Conservation (phyloP, 495 filamentous ascomycete species). For the Xylaria palmicola region DNA sequence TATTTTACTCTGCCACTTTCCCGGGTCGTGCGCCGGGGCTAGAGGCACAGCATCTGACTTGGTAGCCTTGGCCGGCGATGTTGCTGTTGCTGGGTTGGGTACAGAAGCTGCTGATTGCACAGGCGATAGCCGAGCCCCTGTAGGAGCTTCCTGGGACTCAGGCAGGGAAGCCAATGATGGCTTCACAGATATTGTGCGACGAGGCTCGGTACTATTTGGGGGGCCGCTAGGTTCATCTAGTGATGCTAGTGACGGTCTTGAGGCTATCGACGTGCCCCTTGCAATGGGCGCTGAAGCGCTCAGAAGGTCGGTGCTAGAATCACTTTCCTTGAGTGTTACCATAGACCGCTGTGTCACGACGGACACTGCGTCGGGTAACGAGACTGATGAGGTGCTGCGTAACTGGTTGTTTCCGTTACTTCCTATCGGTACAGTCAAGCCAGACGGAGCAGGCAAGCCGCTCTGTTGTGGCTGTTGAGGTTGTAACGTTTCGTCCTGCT, state of each 20-base stretch:
- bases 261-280: constrained; percentile 22
- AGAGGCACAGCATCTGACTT: constrained; percentile 7
- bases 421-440: background rate
- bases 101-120: constrained; percentile 18
- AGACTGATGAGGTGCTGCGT: background rate
- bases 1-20: constrained; percentile 11
- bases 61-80: background rate
- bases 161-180: constrained; percentile 23
- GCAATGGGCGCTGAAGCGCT: constrained; percentile 25
- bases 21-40: background rate
- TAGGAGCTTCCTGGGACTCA: constrained; percentile 18
- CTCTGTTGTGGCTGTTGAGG: constrained; percentile 5
- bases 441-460: constrained; percentile 3
- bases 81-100: background rate
- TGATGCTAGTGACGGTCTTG: constrained; percentile 20
- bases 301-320: constrained; percentile 24
- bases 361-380: constrained; percentile 11
- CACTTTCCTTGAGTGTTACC: constrained; percentile 13
- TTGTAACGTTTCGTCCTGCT: background rate
- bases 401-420: background rate
- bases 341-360: constrained; percentile 19
- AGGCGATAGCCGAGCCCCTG: constrained; percentile 21
- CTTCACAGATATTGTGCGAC: constrained; percentile 20
- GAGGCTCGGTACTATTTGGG: constrained; percentile 1
- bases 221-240: constrained; percentile 12